Base-by-base conservation (phyloP, 345 rosid genomes). In the Eucalyptus pumila region DNA sequence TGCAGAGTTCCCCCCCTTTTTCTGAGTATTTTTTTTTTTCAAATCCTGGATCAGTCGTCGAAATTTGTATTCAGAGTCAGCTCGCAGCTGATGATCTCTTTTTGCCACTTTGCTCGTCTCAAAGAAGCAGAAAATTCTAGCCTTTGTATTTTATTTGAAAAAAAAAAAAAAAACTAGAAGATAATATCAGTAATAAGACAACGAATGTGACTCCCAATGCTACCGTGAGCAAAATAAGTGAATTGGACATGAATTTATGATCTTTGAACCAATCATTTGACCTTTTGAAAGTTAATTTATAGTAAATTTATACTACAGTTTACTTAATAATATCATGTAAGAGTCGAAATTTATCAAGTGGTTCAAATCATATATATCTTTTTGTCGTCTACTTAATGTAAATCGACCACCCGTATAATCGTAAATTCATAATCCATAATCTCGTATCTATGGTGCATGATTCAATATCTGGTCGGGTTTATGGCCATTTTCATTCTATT, bases 371-470 rank as follows among this genome's bases (percentile, higher is more conserved):
- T 7, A 3, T 1, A 34, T 3, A 37, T 37, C 8, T 34, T 72
- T 72, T 1, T 10, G 1, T 11, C 1, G 3, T 37, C 1, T 5
- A 21, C 15, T 19, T 72, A 72, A 37, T 72, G 2, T 72, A 21
- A 19, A 37, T 37, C 2, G 14, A 72, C 9, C 24, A 13, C 8
- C 4, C 5, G 3, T 19, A 72, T 5, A 10, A 37, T 72, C 23
- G 6, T 19, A 52, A 8, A 52, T 52, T 52, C 58, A 4, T 52
- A 72, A 37, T 37, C 27, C 45, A 26, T 5, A 37, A 37, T 72
- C 45, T 72, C 81, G 4, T 6, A 34, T 1, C 2, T 19, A 34
- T 9, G 45, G 27, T 37, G 13, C 23, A 6, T 5, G 8, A 72
- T 72, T 72, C 81, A 37, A 10, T 72, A 10, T 37, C 7, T 10